Evolutionary conservation across 805 yeast species (phyloP).

Genomic region (Metschnikowia lochheadii): DNA sequence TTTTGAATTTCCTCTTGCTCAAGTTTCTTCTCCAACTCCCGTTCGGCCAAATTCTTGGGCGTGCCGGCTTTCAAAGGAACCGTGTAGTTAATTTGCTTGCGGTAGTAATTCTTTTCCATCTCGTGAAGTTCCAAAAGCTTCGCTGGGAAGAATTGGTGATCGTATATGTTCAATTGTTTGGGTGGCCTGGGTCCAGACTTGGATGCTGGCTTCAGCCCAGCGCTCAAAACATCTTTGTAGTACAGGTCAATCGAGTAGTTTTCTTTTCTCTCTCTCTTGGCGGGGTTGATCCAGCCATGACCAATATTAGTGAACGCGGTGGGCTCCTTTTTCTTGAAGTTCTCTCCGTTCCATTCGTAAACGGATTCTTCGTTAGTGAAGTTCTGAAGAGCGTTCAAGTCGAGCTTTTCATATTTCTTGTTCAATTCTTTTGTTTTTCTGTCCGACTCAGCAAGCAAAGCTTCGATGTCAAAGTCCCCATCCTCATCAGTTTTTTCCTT

Average conservation of each 20-base stretch:
- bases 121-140: conserved; percentile 72
- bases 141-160: conserved; percentile 88
- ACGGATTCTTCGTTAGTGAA: conserved; percentile 65
- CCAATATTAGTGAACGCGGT: conserved; percentile 46
- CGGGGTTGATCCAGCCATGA: conserved; percentile 76
- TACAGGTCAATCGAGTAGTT: conserved; percentile 86
- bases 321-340: conserved; percentile 59
- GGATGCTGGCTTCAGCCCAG: conserved; percentile 45
- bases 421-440: conserved; percentile 58
- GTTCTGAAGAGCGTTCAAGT: conserved; percentile 74
- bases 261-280: conserved; percentile 78
- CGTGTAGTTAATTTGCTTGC: conserved; percentile 60
- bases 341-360: conserved; percentile 86
- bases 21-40: conserved; percentile 45
- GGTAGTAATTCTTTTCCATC: conserved; percentile 72
- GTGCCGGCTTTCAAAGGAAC: conserved; percentile 62
- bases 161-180: conserved; percentile 73
- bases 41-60: conserved; percentile 26
- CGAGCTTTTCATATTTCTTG: conserved; percentile 60
- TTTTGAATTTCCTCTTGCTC: conserved; percentile 72
- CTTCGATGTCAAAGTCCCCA: conserved; percentile 56
- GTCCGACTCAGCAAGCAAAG: conserved; percentile 57
- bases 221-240: conserved; percentile 72
- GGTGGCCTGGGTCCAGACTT: conserved; percentile 75
- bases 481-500: conserved; percentile 34